These are phyloP conservation scores for Salvia rosmarinus DNA, from an alignment of 257 asterid genomes.

Conservation along the genomic window DNA sequence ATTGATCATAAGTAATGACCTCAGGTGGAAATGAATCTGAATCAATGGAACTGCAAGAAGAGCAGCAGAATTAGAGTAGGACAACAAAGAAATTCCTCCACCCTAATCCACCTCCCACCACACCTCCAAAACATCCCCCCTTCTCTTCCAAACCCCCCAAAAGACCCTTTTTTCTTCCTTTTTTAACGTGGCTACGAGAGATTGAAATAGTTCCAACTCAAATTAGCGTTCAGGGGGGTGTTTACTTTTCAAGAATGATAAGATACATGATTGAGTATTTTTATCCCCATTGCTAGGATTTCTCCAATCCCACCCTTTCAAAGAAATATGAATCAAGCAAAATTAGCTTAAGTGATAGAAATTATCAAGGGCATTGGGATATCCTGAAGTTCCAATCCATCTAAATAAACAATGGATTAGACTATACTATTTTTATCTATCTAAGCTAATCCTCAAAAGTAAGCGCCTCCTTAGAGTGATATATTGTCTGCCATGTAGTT, in stretches of 20 bases:
- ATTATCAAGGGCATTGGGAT: too few species aligned
- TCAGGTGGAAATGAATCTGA: conserved; percentile 74
- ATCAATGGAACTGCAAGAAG: conserved; percentile 56
- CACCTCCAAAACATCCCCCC: neutral
- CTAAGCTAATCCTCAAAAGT: too few species aligned
- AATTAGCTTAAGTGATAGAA: too few species aligned
- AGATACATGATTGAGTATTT: too few species aligned
- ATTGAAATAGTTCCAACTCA: neutral
- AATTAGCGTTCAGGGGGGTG: neutral
- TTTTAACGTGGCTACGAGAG: conserved; percentile 16
- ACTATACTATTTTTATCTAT: too few species aligned
- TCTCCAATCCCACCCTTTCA: too few species aligned
- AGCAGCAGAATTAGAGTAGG: conserved; percentile 29
- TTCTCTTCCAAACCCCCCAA: neutral
- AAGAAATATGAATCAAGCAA: too few species aligned
- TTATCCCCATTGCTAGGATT: too few species aligned
- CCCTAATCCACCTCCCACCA: neutral
- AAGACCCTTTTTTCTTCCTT: neutral
- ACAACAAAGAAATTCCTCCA: conserved; percentile 1
- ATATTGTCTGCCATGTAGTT: conserved; percentile 4
- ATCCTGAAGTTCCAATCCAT: too few species aligned
- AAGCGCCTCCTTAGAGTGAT: too few species aligned
- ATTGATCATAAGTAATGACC: conserved; percentile 73
- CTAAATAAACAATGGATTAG: too few species aligned
- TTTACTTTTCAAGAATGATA: too few species aligned